Percentiles rank a stretch among this genome's conserved stretches.
Conservation (phyloP, 2,329 filamentous ascomycete genomes). For the Piedraia hortae region DNA sequence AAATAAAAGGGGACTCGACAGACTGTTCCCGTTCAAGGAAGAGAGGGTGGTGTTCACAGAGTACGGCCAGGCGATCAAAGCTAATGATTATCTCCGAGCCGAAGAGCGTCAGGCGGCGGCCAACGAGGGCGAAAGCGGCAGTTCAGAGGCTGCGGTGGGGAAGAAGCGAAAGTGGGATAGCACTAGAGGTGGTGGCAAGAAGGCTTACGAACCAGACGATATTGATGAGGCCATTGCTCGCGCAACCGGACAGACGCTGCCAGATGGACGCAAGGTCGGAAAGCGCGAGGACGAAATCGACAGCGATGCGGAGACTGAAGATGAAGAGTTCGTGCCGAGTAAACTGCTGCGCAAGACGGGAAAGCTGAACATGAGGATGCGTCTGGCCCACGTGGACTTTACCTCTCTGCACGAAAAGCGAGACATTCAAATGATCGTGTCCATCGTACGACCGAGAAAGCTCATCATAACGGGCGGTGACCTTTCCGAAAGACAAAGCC, state of each 20-base stretch:
- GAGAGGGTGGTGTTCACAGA: slow-evolving; percentile 60
- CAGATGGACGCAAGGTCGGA: slow-evolving; percentile 3
- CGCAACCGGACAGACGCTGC: slow-evolving; percentile 7
- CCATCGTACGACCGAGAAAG: slow-evolving; percentile 78
- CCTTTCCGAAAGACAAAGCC: slow-evolving; percentile 42
- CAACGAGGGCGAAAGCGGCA: slow-evolving; percentile 29
- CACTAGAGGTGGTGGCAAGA: slow-evolving; percentile 2
- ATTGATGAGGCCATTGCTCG: slow-evolving; percentile 12
- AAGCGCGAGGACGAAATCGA: slow-evolving; percentile 20
- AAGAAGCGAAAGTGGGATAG: slow-evolving; percentile 82
- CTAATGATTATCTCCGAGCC: slow-evolving; percentile 76
- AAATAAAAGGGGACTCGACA: slow-evolving; percentile 72
- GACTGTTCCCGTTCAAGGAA: slow-evolving; percentile 69
- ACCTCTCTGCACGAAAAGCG: slow-evolving; percentile 79
- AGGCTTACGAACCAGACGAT: slow-evolving; percentile 11
- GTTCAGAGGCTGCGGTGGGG: slow-evolving; percentile 30
- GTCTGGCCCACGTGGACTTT: slow-evolving; percentile 74
- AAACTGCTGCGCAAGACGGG: slow-evolving; percentile 42
- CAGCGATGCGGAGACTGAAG: slow-evolving; percentile 24
- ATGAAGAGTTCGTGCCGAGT: slow-evolving; percentile 33
- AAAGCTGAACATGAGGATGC: slow-evolving; percentile 38
- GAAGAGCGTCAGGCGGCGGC: slow-evolving; percentile 66
- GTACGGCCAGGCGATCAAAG: slow-evolving; percentile 77
- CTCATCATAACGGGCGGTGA: slow-evolving; percentile 70
- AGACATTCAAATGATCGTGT: slow-evolving; percentile 80